These are phyloP conservation scores for Dictyostelium citrinum DNA, from an alignment of 78 protist species.

Conservation along the genomic window DNA sequence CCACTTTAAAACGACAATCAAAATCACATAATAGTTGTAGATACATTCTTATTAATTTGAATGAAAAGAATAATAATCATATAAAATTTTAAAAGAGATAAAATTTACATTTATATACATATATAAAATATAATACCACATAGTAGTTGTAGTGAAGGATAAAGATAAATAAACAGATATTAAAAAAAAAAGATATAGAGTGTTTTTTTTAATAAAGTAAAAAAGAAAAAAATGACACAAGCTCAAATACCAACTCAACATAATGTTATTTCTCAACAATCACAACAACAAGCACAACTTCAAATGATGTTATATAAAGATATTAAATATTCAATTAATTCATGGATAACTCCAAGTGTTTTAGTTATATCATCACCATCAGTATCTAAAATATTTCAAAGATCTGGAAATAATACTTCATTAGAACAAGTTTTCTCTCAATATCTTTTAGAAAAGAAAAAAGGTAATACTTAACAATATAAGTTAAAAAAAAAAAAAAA, in stretches of 20 bases:
- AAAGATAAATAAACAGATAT: not conserved
- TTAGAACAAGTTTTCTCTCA: conserved; percentile 17
- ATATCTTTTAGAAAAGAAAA: conserved; percentile 32
- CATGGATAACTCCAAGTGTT: conserved; percentile 67
- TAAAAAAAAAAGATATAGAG: not conserved
- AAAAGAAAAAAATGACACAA: not conserved
- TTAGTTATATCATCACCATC: conserved; percentile 55
- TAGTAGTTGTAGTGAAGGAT: not conserved
- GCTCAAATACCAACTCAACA: not conserved
- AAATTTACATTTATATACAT: not conserved
- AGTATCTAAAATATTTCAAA: conserved; percentile 37
- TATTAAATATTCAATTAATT: conserved; percentile 17
- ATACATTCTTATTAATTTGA: not conserved
- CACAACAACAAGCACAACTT: conserved; percentile 8
- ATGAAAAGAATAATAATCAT: not conserved
- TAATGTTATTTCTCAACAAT: not conserved
- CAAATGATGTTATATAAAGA: conserved; percentile 20
- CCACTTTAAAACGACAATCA: not conserved
- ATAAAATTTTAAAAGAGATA: not conserved
- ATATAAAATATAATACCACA: not conserved
- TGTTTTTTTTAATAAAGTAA: not conserved
- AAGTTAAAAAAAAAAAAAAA: not conserved
- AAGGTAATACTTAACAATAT: no score
- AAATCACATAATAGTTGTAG: not conserved
- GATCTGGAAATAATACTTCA: conserved; percentile 27